Evolutionary conservation across 352 stramenopile genomes (phyloP).

Genomic region (Pilasporangium apinafurcum): DNA sequence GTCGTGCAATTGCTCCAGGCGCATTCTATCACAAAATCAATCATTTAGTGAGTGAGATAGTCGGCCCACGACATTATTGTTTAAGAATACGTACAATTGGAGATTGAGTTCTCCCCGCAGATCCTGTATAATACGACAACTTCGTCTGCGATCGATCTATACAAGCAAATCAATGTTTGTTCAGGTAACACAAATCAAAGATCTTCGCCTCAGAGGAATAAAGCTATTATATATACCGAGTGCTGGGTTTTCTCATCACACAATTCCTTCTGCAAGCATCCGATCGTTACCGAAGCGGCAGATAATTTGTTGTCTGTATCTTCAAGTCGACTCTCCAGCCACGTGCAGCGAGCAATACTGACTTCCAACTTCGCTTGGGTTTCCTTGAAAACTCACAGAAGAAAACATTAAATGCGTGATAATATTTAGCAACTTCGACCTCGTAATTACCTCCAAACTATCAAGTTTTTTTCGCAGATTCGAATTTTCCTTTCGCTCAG

Average conservation of each 20-base stretch:
- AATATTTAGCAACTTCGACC: no score
- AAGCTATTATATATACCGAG: slow-evolving; percentile 4
- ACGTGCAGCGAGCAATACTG: neutral
- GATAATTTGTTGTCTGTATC: slow-evolving; percentile 9
- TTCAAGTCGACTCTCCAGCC: neutral
- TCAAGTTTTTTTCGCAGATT: neutral
- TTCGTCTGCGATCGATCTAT: slow-evolving; percentile 14
- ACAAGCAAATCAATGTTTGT: slow-evolving; percentile 2
- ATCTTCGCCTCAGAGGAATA: neutral
- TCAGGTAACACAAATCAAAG: neutral
- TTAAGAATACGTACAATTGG: slow-evolving; percentile 6
- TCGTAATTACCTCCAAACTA: slow-evolving; percentile 1
- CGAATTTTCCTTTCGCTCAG: neutral
- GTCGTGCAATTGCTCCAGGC: no score
- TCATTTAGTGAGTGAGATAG: no score
- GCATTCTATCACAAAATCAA: no score
- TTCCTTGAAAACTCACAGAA: neutral
- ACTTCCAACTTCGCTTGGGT: neutral
- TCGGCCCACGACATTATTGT: no score
- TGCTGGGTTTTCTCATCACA: slow-evolving; percentile 10
- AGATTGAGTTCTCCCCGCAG: slow-evolving; percentile 13
- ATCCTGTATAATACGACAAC: slow-evolving; percentile 14
- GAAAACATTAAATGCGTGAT: neutral
- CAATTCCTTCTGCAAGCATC: slow-evolving; percentile 2
- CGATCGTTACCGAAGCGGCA: slow-evolving; percentile 2